These are phyloP conservation scores for Durusdinium trenchii DNA, from an alignment of 73 alveolate species.

Conservation along the genomic window DNA sequence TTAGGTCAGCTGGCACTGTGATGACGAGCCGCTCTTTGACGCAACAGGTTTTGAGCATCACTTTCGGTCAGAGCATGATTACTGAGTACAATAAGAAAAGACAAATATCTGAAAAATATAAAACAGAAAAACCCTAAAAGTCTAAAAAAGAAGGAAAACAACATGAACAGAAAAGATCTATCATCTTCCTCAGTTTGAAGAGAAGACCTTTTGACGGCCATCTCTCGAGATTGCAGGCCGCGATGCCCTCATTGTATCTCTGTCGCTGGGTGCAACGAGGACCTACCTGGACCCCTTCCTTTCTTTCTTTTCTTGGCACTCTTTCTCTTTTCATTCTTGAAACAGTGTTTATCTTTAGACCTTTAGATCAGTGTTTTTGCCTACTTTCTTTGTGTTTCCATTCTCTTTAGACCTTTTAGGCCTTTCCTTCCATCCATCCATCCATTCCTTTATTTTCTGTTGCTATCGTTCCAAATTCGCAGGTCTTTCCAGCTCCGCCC, in stretches of 20 bases:
- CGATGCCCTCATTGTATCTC: conserved; percentile 79
- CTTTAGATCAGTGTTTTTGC: no score
- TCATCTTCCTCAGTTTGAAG: no score
- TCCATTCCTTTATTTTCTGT: background rate
- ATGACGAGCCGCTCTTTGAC: conserved; percentile 83
- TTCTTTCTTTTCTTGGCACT: background rate
- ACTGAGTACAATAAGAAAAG: no score
- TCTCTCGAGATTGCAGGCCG: conserved; percentile 13
- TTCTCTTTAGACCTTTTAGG: background rate
- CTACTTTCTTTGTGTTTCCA: background rate
- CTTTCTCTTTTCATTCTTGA: no score
- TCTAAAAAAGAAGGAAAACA: no score
- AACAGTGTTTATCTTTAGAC: no score
- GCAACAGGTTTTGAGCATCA: no score
- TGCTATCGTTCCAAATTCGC: background rate
- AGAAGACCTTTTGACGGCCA: no score
- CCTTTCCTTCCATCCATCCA: background rate
- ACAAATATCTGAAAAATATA: no score
- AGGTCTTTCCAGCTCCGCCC: conserved; percentile 95
- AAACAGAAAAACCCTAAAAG: no score
- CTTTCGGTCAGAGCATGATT: no score
- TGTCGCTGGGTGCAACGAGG: conserved; percentile 93
- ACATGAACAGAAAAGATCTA: no score
- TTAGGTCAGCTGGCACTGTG: conserved; percentile 92
- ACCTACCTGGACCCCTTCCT: background rate